phyloP scores from a whole-genome alignment of 164 flowering plant genomes.

The Protea cynaroides region DNA sequence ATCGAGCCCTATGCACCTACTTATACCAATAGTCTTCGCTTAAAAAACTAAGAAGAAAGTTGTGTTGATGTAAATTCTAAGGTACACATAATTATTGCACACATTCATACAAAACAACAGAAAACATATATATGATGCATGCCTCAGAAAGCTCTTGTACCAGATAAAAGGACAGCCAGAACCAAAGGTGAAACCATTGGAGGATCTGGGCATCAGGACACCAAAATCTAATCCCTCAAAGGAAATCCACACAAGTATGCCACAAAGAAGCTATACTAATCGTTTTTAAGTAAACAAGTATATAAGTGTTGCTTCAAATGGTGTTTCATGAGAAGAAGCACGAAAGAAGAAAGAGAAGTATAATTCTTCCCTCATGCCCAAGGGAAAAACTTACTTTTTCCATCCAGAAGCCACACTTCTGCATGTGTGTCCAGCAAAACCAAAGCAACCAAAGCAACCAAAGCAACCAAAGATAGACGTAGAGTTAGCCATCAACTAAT shows the following conservation, averaged over 20 bases:
- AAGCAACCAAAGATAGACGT: slow-evolving; percentile 14
- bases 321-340: slow-evolving; percentile 24
- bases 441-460: slow-evolving; percentile 8
- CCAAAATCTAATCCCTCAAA: slow-evolving; percentile 15
- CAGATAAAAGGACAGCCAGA: slow-evolving; percentile 1
- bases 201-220: slow-evolving; percentile 18
- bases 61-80: background rate
- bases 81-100: slow-evolving; percentile 6
- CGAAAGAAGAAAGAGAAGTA: slow-evolving; percentile 19
- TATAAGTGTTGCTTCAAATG: slow-evolving; percentile 28
- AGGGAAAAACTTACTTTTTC: slow-evolving; percentile 45
- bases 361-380: slow-evolving; percentile 20
- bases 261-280: slow-evolving; percentile 19
- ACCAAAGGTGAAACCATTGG: slow-evolving; percentile 10
- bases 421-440: slow-evolving; percentile 14
- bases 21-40: background rate
- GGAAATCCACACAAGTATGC: slow-evolving; percentile 24
- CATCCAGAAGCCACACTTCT: slow-evolving; percentile 27
- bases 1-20: background rate
- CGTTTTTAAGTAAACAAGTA: slow-evolving; percentile 26
- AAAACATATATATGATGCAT: background rate
- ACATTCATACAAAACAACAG: slow-evolving; percentile 9
- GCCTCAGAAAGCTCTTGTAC: background rate
- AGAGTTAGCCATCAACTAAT: slow-evolving; percentile 14
- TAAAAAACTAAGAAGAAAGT: background rate